Evolutionary conservation across 495 filamentous ascomycete species (phyloP).

Genomic region (Hyaloscypha bicolor): DNA sequence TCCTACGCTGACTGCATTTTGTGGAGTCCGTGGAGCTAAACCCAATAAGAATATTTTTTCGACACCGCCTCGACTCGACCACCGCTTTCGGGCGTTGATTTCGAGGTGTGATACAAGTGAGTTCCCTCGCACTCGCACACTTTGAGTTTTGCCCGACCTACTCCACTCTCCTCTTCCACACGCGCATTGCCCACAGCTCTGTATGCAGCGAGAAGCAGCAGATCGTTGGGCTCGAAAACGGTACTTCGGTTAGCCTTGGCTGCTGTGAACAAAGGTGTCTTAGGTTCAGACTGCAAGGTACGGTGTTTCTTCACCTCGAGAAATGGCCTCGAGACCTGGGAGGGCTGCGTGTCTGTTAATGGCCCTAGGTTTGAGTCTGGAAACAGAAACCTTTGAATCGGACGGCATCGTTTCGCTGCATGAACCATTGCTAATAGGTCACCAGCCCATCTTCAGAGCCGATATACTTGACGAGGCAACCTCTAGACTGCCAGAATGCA

Average conservation of each 20-base stretch:
- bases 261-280: conserved; percentile 6
- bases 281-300: conserved; percentile 8
- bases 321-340: too few relatives aligned
- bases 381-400: background rate
- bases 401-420: background rate
- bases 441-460: background rate
- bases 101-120: too few relatives aligned
- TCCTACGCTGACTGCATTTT: background rate
- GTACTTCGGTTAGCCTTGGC: conserved; percentile 43
- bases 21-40: background rate
- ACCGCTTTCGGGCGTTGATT: background rate
- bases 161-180: background rate
- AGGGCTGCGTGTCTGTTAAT: background rate
- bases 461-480: background rate
- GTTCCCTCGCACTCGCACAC: too few relatives aligned
- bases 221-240: conserved; percentile 49
- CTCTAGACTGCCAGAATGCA: conserved; percentile 56
- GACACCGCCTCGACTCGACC: background rate
- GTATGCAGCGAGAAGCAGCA: conserved; percentile 46
- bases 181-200: background rate
- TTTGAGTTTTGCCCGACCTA: background rate
- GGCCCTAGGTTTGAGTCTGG: background rate
- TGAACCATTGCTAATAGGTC: background rate
- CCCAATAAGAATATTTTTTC: background rate
- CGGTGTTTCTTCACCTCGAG: background rate